Conservation (phyloP, 1,284 basidiomycete genomes). For the Ustilago nuda region DNA sequence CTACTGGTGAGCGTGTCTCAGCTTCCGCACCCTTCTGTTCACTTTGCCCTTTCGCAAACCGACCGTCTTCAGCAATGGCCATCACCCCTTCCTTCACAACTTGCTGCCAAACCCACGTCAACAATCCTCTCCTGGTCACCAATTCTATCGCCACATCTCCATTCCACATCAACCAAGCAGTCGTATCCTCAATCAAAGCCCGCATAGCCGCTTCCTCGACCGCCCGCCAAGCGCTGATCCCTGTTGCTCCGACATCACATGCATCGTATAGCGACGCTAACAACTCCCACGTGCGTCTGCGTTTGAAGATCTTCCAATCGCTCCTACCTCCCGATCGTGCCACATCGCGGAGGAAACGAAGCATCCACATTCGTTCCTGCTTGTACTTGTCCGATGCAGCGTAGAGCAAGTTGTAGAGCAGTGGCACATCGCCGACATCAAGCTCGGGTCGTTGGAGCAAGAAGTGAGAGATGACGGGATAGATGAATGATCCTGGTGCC, state of each 20-base stretch:
- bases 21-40: background rate
- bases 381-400: slow-evolving; percentile 79
- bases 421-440: slow-evolving; percentile 81
- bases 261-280: slow-evolving; percentile 81
- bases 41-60: background rate
- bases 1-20: background rate
- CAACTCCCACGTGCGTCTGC: slow-evolving; percentile 87
- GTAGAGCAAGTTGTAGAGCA: slow-evolving; percentile 87
- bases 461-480: slow-evolving; percentile 82
- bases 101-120: slow-evolving; percentile 58
- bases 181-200: slow-evolving; percentile 41
- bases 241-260: slow-evolving; percentile 70
- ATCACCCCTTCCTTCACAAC: slow-evolving; percentile 35
- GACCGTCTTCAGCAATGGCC: slow-evolving; percentile 15
- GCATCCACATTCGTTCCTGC: slow-evolving; percentile 83
- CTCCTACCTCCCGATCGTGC: slow-evolving; percentile 75
- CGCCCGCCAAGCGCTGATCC: slow-evolving; percentile 17
- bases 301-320: slow-evolving; percentile 84
- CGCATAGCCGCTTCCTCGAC: slow-evolving; percentile 40
- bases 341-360: slow-evolving; percentile 84
- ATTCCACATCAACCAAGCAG: slow-evolving; percentile 33
- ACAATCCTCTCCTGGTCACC: slow-evolving; percentile 41
- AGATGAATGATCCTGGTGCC: slow-evolving; percentile 82
- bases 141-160: slow-evolving; percentile 49
- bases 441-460: slow-evolving; percentile 83